These are phyloP conservation scores for Schwanniomyces occidentalis DNA, from an alignment of 805 yeast species.

Conservation along the genomic window DNA sequence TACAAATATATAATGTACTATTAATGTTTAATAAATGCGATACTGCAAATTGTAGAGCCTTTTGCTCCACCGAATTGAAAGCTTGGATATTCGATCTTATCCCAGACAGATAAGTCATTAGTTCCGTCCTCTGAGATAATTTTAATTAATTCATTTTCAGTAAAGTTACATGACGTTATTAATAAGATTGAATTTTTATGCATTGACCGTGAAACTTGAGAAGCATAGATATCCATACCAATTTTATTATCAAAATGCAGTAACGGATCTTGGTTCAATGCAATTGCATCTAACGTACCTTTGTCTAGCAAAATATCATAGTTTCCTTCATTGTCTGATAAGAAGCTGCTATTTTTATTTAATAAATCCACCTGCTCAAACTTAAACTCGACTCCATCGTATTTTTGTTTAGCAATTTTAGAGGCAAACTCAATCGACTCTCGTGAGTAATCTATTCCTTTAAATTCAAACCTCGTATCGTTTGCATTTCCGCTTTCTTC, in stretches of 20 bases:
- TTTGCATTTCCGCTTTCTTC: conserved; percentile 47
- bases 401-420: conserved; percentile 48
- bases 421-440: conserved; percentile 77
- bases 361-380: conserved; percentile 76
- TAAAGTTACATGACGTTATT: conserved; percentile 93
- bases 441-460: conserved; percentile 85
- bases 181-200: conserved; percentile 57
- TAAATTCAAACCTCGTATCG: conserved; percentile 16
- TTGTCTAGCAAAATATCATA: conserved; percentile 86
- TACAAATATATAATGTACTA: conserved; percentile 1
- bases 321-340: conserved; percentile 32
- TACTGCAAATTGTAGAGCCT: conserved; percentile 85
- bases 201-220: conserved; percentile 57
- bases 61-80: conserved; percentile 87
- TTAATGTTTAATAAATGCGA: conserved; percentile 61
- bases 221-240: conserved; percentile 61
- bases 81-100: conserved; percentile 70
- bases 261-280: conserved; percentile 61
- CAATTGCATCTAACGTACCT: conserved; percentile 97
- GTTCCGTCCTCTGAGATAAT: conserved; percentile 48
- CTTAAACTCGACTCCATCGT: conserved; percentile 37
- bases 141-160: conserved; percentile 68
- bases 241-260: conserved; percentile 46
- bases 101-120: conserved; percentile 56
- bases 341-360: conserved; percentile 32